Evolutionary conservation across 2,329 filamentous ascomycete species (phyloP).

Genomic region (Colletotrichum lindemuthianum): DNA sequence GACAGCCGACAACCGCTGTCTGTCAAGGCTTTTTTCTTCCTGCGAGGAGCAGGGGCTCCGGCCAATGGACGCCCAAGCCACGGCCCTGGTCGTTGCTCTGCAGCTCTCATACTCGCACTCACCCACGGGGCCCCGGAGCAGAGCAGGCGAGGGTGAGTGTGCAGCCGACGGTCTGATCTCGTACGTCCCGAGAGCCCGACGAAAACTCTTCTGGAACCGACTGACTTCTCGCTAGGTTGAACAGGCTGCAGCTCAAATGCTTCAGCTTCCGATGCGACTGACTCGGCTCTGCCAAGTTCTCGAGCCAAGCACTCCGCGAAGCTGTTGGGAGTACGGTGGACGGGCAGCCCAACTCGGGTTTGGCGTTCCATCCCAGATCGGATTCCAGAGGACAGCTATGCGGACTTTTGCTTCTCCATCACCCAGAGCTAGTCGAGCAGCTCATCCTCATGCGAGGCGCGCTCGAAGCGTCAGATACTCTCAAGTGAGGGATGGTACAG

Average conservation of each 20-base stretch:
- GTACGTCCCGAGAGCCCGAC: conserved; percentile 3
- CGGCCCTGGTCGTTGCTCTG: conserved; percentile 9
- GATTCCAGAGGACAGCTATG: too few species aligned
- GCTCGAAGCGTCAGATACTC: neutral
- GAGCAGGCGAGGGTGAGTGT: neutral
- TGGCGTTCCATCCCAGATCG: too few species aligned
- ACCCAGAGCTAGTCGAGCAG: too few species aligned
- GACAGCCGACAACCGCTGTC: too few species aligned
- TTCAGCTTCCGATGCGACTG: conserved; percentile 2
- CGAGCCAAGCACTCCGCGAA: neutral
- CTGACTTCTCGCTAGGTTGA: conserved; percentile 4
- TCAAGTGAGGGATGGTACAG: conserved; percentile 1
- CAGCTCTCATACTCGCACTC: neutral
- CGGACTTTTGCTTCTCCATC: too few species aligned
- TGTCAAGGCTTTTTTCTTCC: neutral
- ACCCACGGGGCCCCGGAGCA: conserved; percentile 12
- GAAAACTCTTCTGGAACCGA: conserved; percentile 12
- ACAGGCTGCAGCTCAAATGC: conserved; percentile 1
- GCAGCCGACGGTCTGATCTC: conserved; percentile 1
- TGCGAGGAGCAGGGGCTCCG: neutral
- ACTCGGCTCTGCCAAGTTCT: conserved; percentile 4
- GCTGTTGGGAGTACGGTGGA: too few species aligned
- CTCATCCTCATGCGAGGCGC: too few species aligned
- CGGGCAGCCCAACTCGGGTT: too few species aligned
- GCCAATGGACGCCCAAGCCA: conserved; percentile 15